Base-by-base conservation (phyloP, 768 basidiomycete species). In the Mycena haematopus region DNA sequence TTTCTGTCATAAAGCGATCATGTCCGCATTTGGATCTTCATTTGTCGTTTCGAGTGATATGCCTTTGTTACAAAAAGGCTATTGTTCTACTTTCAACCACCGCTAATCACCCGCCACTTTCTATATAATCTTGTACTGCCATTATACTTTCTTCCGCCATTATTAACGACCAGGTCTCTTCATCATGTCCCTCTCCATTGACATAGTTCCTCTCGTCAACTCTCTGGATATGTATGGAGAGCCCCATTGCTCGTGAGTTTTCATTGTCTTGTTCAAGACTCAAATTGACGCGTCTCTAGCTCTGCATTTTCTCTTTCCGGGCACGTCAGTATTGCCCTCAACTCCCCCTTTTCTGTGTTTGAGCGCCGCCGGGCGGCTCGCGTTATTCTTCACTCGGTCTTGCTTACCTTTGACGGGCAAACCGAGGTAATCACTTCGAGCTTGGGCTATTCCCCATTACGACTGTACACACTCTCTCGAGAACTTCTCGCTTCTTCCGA, bases 251-350 rank as follows among this genome's bases (percentile, higher is more conserved):
- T 80, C 77, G 93, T 93, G 72, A 77, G 90, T 57, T 15, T 56
- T 9, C 33, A 33, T 22, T 51, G 13, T 50, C 11, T 15, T 33
- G 17, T 10, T 19, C 19, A 42, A 33, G 11, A 17, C 35, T 42
- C 58, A 38, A 29, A 42, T 24, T 61, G 13, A 54, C 53, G 27
- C 40, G 27, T 27, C 21, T 44, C 25, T 67, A 97, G 95, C 60
- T 88, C 91, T 60, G 87, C 87, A 2, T 96, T 95, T 74, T 96
- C 95, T 11, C 82, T 97, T 47, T 90, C 93, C 10, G 95, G 95
- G 3, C 84, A 94, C 72, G 78, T 96, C 22, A 78, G 85, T 24
- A 77, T 96, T 56, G 81, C 86, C 0, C 68, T 95, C 33, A 78
- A 84, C 3, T 81, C 90, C 0, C 76, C 87, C 2, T 80, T 74